Percentiles rank a stretch among this genome's conserved stretches.
Conservation (phyloP, 768 basidiomycete genomes). For the Tylopilus sp. region DNA sequence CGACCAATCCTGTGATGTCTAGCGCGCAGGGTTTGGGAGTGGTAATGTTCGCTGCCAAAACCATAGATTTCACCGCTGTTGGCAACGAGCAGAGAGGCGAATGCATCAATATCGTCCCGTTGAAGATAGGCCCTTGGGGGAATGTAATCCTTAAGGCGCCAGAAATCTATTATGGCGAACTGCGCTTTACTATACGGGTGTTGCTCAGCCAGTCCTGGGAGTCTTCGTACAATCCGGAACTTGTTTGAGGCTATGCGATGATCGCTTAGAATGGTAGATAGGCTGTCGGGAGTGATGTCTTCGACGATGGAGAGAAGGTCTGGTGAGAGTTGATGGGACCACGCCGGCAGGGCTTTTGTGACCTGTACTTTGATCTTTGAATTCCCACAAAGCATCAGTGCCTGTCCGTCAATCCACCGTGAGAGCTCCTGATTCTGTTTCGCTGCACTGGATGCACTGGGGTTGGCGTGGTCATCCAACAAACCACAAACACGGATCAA, state of each 20-base stretch:
- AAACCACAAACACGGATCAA: conserved; percentile 65
- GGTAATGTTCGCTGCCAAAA: conserved; percentile 50
- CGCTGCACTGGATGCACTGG: conserved; percentile 27
- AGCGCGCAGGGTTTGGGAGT: conserved; percentile 39
- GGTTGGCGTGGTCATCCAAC: conserved; percentile 46
- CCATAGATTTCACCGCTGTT: conserved; percentile 61
- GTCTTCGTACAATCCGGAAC: conserved; percentile 67
- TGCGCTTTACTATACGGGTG: conserved; percentile 38
- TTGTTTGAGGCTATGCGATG: conserved; percentile 65
- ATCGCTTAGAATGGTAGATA: conserved; percentile 58
- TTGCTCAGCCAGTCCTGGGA: conserved; percentile 47
- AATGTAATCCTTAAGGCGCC: conserved; percentile 80
- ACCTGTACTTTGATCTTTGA: conserved; percentile 40
- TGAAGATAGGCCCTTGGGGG: conserved; percentile 53
- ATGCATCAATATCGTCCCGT: conserved; percentile 68
- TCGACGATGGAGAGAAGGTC: conserved; percentile 44
- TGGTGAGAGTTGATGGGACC: conserved; percentile 63
- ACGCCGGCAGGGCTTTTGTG: conserved; percentile 60
- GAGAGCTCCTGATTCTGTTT: conserved; percentile 47
- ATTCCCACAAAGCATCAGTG: conserved; percentile 39
- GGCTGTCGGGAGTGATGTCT: conserved; percentile 42
- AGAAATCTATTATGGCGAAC: conserved; percentile 67
- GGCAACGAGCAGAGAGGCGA: conserved; percentile 58
- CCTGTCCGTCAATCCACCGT: conserved; percentile 61
- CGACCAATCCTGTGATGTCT: conserved; percentile 27